phyloP scores from a whole-genome alignment of 2,329 filamentous ascomycete species.

The Alternaria rosae region DNA sequence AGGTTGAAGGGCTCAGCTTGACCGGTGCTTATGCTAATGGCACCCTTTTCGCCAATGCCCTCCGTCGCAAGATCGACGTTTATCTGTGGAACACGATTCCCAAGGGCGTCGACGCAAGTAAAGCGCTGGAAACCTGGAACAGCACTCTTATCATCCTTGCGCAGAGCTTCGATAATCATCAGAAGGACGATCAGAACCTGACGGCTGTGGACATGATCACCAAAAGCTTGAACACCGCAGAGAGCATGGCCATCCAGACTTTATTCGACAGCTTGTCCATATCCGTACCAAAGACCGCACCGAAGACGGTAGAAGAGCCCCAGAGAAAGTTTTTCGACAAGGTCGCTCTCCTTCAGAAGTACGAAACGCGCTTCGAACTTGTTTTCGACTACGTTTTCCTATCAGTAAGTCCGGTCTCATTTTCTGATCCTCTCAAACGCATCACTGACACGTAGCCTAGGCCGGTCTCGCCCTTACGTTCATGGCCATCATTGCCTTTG shows the following conservation, averaged over 20 bases:
- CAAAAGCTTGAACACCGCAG: not conserved
- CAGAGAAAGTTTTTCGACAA: not conserved
- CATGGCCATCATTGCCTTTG: slow-evolving; percentile 34
- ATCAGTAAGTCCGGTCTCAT: slow-evolving; percentile 9
- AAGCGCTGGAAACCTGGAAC: slow-evolving; percentile 15
- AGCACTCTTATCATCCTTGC: slow-evolving; percentile 5
- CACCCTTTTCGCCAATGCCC: not conserved
- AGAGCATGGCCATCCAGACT: slow-evolving; percentile 20
- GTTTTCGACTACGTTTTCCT: slow-evolving; percentile 21
- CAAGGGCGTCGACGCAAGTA: slow-evolving; percentile 32
- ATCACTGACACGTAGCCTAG: slow-evolving; percentile 11
- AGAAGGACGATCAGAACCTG: slow-evolving; percentile 16
- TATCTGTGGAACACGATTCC: slow-evolving; percentile 35
- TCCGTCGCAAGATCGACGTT: not conserved
- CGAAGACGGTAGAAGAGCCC: slow-evolving; percentile 16
- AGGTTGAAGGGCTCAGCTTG: slow-evolving; percentile 1
- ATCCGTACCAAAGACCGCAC: slow-evolving; percentile 13
- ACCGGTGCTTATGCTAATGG: slow-evolving; percentile 9
- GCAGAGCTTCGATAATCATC: slow-evolving; percentile 16
- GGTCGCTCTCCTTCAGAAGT: slow-evolving; percentile 8
- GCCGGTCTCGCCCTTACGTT: slow-evolving; percentile 36
- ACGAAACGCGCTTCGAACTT: slow-evolving; percentile 36
- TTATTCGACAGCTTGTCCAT: slow-evolving; percentile 36
- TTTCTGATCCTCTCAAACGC: slow-evolving; percentile 31
- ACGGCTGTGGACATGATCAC: slow-evolving; percentile 10